These are phyloP conservation scores for Colletotrichum tamarilloi DNA, from an alignment of 2,329 filamentous ascomycete species.

Conservation along the genomic window DNA sequence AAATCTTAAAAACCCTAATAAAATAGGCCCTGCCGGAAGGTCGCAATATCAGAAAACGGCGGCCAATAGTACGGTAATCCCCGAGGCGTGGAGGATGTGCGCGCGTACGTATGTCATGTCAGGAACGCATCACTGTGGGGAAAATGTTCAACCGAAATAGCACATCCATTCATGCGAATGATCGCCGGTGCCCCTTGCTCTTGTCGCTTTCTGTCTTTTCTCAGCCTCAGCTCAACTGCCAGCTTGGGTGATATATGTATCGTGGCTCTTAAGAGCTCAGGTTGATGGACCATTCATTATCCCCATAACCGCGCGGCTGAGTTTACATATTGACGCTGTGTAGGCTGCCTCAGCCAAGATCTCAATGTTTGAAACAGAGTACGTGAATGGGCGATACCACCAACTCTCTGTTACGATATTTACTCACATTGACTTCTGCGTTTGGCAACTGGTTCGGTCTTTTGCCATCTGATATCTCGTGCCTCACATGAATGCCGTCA, in stretches of 20 bases:
- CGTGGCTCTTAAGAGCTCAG: not conserved
- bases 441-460: not conserved
- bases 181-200: not conserved
- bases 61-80: not conserved
- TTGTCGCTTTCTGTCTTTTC: not conserved
- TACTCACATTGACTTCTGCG: not conserved
- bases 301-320: not conserved
- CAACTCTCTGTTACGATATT: not conserved
- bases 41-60: not conserved
- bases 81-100: not conserved
- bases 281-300: not conserved
- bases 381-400: not conserved
- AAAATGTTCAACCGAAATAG: not conserved
- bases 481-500: slow-evolving; percentile 1
- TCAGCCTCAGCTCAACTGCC: not conserved
- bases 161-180: not conserved
- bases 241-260: too few relatives aligned
- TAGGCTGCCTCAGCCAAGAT: not conserved
- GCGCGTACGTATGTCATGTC: not conserved
- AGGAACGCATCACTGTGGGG: not conserved
- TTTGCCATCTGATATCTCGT: not conserved
- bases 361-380: not conserved
- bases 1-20: slow-evolving; percentile 7
- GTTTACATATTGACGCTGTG: not conserved
- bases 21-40: not conserved